Conservation (phyloP, 805 yeast genomes). For the Lachancea sp. region DNA sequence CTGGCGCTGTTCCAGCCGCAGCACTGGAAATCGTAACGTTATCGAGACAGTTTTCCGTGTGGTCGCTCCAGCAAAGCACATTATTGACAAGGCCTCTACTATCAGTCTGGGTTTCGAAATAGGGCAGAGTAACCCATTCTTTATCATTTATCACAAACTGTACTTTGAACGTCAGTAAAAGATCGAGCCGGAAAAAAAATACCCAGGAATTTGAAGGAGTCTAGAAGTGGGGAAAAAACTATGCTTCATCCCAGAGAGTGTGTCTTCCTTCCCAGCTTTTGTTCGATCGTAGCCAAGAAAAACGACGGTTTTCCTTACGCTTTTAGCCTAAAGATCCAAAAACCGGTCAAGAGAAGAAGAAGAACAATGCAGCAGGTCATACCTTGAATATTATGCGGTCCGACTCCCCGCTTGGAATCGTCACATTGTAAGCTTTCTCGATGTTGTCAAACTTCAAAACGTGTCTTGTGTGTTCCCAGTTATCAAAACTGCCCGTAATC, state of each 20-base stretch:
- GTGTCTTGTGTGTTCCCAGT: slow-evolving; percentile 22
- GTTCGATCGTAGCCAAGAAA: too few relatives aligned
- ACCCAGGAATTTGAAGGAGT: background rate
- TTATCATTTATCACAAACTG: slow-evolving; percentile 22
- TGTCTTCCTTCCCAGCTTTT: too few relatives aligned
- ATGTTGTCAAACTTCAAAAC: slow-evolving; percentile 12
- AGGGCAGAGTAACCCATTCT: slow-evolving; percentile 23
- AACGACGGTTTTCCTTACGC: too few relatives aligned
- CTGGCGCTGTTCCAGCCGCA: background rate
- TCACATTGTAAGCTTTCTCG: slow-evolving; percentile 14
- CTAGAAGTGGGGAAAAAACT: too few relatives aligned
- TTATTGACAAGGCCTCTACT: slow-evolving; percentile 22
- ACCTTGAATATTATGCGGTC: slow-evolving; percentile 7
- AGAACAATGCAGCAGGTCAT: background rate
- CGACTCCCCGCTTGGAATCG: slow-evolving; percentile 1
- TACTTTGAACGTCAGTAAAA: slow-evolving; percentile 4
- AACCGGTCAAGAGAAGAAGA: background rate
- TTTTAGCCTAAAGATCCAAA: too few relatives aligned
- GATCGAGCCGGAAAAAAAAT: background rate
- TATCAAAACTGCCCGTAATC: slow-evolving; percentile 28
- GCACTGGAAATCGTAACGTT: slow-evolving; percentile 16
- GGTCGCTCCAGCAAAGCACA: slow-evolving; percentile 15
- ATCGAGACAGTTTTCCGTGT: slow-evolving; percentile 14
- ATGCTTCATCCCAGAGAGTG: too few relatives aligned
- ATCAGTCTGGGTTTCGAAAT: slow-evolving; percentile 22